Evolutionary conservation across 371 early-diverging fungal genomes (phyloP).

Genomic region (Cokeromyces recurvatus): DNA sequence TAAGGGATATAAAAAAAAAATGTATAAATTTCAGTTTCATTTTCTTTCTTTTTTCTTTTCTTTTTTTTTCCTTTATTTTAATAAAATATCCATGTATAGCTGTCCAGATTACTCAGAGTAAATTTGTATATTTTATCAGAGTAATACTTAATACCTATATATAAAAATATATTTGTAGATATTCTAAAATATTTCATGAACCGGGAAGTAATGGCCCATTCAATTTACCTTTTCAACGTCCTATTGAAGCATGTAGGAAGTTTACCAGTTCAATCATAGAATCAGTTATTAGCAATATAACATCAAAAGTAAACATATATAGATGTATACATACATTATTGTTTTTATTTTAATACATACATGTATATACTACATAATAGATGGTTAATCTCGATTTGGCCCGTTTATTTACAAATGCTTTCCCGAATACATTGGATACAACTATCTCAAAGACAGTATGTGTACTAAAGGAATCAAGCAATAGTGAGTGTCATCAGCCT

Average conservation of each 20-base stretch:
- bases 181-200: constrained; percentile 23
- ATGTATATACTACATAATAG: constrained; percentile 7
- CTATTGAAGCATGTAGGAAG: constrained; percentile 34
- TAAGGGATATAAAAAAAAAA: neutral
- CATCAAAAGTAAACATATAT: constrained; percentile 26
- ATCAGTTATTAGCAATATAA: constrained; percentile 29
- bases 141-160: neutral
- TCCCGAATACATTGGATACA: constrained; percentile 61
- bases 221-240: constrained; percentile 39
- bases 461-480: constrained; percentile 1
- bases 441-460: constrained; percentile 40
- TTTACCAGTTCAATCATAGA: constrained; percentile 41
- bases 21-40: neutral
- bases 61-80: no score
- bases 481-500: constrained; percentile 19
- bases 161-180: constrained; percentile 10
- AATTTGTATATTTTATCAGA: no score
- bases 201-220: constrained; percentile 39
- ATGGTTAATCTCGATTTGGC: constrained; percentile 45
- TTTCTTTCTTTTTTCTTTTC: constrained; percentile 7
- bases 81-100: neutral
- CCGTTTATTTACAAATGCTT: constrained; percentile 48
- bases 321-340: neutral
- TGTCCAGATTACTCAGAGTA: constrained; percentile 28
- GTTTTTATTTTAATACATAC: no score